phyloP scores from a whole-genome alignment of 345 rosid species.

The Melastoma malabathricum region DNA sequence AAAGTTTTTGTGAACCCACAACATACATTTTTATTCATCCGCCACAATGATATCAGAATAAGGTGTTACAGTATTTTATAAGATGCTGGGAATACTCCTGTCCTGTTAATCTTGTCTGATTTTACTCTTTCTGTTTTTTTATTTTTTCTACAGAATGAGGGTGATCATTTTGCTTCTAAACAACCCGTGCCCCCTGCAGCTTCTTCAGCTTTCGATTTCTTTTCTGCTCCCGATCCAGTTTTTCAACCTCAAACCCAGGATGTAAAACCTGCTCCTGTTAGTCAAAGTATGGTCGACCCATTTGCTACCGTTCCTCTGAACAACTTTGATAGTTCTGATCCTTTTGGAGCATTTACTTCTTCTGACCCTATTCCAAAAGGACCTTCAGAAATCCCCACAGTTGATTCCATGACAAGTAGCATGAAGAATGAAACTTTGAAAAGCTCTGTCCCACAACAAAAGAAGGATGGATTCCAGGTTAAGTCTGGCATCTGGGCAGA shows the following conservation, averaged over 20 bases:
- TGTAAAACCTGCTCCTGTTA: slow-evolving; percentile 20
- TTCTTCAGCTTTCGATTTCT: slow-evolving; percentile 47
- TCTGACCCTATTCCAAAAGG: slow-evolving; percentile 31
- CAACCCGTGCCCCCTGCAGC: slow-evolving; percentile 32
- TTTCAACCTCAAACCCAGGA: slow-evolving; percentile 37
- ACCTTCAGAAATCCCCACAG: slow-evolving; percentile 25
- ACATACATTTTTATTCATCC: too few relatives aligned
- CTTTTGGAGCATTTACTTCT: slow-evolving; percentile 68
- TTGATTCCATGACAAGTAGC: slow-evolving; percentile 24
- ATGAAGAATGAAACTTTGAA: slow-evolving; percentile 25
- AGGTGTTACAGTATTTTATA: too few relatives aligned
- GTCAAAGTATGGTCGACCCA: slow-evolving; percentile 47
- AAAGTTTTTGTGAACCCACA: too few relatives aligned
- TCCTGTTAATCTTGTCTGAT: neutral
- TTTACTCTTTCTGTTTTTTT: neutral
- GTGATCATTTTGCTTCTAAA: slow-evolving; percentile 42
- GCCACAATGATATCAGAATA: too few relatives aligned
- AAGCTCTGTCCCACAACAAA: slow-evolving; percentile 27
- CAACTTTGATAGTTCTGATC: slow-evolving; percentile 75
- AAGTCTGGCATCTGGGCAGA: slow-evolving; percentile 98
- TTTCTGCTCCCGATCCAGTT: slow-evolving; percentile 40
- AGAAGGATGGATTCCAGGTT: slow-evolving; percentile 62
- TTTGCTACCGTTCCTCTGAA: slow-evolving; percentile 74
- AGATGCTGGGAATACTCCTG: too few relatives aligned
- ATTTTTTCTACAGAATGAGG: slow-evolving; percentile 26